A percentile compares a stretch with the other conserved stretches of the same genome.
Conservation (phyloP, 768 basidiomycete species). For the Lactarius indigo region DNA sequence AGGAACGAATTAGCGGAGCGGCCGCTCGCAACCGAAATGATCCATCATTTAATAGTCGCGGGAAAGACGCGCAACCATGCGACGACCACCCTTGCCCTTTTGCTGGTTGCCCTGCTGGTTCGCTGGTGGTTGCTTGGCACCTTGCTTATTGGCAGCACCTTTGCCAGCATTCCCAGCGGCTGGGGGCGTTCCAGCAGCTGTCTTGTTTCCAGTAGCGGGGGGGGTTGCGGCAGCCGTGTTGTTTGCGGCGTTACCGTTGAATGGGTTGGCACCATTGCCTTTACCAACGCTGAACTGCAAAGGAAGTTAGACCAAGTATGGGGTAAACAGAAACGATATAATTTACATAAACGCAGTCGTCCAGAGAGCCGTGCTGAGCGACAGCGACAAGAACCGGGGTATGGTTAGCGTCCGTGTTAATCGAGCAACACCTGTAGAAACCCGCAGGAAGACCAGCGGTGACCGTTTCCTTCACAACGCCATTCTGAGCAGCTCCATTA, state of each 20-base stretch:
- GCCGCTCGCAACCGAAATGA: neutral
- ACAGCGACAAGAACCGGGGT: constrained; percentile 38
- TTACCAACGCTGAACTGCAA: constrained; percentile 15
- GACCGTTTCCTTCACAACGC: constrained; percentile 39
- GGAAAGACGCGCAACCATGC: constrained; percentile 8
- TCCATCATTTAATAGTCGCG: constrained; percentile 12
- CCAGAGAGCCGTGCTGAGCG: constrained; percentile 42
- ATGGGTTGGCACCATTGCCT: neutral
- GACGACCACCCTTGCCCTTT: neutral
- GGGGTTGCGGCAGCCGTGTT: neutral
- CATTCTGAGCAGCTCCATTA: constrained; percentile 43
- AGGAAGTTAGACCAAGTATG: neutral
- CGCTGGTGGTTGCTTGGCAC: no score
- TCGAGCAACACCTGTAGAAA: constrained; percentile 39
- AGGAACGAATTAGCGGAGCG: constrained; percentile 16
- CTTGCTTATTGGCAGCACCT: no score
- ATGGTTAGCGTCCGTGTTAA: constrained; percentile 47
- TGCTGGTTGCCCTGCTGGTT: no score
- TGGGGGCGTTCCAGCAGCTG: no score
- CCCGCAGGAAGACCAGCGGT: constrained; percentile 43
- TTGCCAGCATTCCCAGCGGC: no score
- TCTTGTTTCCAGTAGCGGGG: no score
- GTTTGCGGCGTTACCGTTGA: neutral
- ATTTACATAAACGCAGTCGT: constrained; percentile 41
- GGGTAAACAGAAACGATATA: neutral